A percentile compares a stretch with the other conserved stretches of the same genome.
phyloP scores from a whole-genome alignment of 2,329 filamentous ascomycete species.

The Fusarium buharicum region DNA sequence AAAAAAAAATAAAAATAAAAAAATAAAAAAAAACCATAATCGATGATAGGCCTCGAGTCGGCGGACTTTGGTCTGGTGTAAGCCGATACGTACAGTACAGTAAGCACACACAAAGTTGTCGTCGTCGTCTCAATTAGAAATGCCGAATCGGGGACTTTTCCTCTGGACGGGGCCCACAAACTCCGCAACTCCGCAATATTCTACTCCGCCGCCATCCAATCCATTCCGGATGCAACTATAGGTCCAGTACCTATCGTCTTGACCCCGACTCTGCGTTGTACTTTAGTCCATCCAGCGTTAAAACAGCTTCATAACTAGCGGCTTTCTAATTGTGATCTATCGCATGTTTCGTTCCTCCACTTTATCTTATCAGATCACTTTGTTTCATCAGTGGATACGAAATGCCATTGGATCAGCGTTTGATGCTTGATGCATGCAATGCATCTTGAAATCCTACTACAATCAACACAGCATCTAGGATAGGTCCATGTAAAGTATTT shows the following conservation, averaged over 20 bases:
- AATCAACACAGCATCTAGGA: too few species aligned
- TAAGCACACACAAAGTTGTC: too few species aligned
- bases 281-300: neutral
- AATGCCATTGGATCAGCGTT: neutral
- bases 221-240: slow-evolving; percentile 18
- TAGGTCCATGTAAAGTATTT: neutral
- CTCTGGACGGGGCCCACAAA: slow-evolving; percentile 28
- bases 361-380: slow-evolving; percentile 25
- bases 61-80: slow-evolving; percentile 25
- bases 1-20: too few species aligned
- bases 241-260: slow-evolving; percentile 42
- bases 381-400: neutral
- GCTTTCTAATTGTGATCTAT: slow-evolving; percentile 5
- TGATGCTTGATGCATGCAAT: too few species aligned
- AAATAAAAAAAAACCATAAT: too few species aligned
- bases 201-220: slow-evolving; percentile 32
- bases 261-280: slow-evolving; percentile 35
- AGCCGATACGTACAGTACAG: too few species aligned
- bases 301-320: neutral
- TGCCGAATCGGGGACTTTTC: slow-evolving; percentile 28
- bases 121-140: slow-evolving; percentile 32
- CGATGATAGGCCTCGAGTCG: neutral
- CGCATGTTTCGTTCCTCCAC: neutral
- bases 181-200: slow-evolving; percentile 47
- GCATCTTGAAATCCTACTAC: too few species aligned